phyloP scores from a whole-genome alignment of 2,329 filamentous ascomycete genomes.

The Phyllosticta citribraziliensis region DNA sequence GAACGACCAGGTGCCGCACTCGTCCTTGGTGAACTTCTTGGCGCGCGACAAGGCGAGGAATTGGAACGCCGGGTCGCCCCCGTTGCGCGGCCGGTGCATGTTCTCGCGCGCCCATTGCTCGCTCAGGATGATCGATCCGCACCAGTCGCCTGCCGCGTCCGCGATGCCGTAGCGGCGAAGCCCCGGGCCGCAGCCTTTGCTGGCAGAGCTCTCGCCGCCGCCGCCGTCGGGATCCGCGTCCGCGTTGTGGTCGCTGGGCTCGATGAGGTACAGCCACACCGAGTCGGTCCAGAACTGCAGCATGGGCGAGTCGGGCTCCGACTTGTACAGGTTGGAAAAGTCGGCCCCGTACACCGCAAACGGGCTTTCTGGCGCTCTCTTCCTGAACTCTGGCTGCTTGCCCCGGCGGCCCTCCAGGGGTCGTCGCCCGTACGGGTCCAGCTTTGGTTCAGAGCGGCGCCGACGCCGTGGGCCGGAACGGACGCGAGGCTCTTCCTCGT shows the following conservation, averaged over 20 bases:
- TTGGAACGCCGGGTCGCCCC: conserved; percentile 10
- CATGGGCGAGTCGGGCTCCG: conserved; percentile 14
- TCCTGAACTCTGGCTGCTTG: conserved; percentile 4
- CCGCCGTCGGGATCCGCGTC: not conserved
- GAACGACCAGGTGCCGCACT: conserved; percentile 26
- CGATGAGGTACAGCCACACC: conserved; percentile 7
- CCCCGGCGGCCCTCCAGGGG: not conserved
- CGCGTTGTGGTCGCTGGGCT: not conserved
- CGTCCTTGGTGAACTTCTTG: conserved; percentile 22
- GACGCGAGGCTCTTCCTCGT: too few species aligned
- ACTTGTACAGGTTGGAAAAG: not conserved
- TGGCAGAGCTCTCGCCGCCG: too few species aligned
- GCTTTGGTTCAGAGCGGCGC: too few species aligned
- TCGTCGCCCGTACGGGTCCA: not conserved
- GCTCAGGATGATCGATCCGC: conserved; percentile 21
- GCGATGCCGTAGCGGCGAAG: conserved; percentile 19
- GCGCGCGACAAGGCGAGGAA: conserved; percentile 29
- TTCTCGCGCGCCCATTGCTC: not conserved
- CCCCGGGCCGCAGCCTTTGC: not conserved
- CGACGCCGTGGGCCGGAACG: too few species aligned
- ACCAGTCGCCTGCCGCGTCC: conserved; percentile 24
- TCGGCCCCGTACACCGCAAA: conserved; percentile 11
- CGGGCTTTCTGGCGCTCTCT: conserved; percentile 12
- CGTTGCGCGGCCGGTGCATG: not conserved
- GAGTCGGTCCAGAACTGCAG: conserved; percentile 27